Base-by-base conservation (phyloP, 352 stramenopile genomes). In the Globisporangium echinulatum region DNA sequence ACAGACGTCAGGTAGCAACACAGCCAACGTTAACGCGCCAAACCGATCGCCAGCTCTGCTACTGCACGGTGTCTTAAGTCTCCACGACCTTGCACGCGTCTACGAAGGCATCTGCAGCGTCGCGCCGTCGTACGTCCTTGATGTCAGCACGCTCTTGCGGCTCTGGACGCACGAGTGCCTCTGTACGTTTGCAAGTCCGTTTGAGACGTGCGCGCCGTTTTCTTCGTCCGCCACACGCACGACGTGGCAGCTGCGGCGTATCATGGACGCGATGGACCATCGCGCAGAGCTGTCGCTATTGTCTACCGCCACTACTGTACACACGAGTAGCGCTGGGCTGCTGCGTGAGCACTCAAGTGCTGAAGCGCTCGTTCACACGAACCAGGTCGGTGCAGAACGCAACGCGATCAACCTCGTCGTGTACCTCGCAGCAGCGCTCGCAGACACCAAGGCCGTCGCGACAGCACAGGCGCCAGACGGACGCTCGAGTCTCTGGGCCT, bases 131-230 rank as follows among this genome's bases (percentile, higher is more conserved):
- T 67, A 71, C 13, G 38, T 88, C 11, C 50, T 72, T 1, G 76
- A 87, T 17, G 53, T 52, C 3, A 74, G 82, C 15, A 85, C 68
- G 3, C 55, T 88, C 8, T 8, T 77, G 33, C 54, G 76, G 1
- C 53, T 90, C 5, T 87, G 74, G 76, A 69, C 64, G 1, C 78
- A 90, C 59, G 80, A 90, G 57, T 70, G 56, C 4, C 38, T 59
- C 14, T 67, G 72, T 4, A 69, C 74, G 4, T 69, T 90, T 13
- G 49, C 61, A 15, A 69, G 79, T 36, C 52, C 43, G n/a, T 52
- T 48, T 37, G 13, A 25, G 2, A 33, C 49, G 7, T 0, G 9
- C 6, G 0, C 52, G 48, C 0, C 47, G 13, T 14, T 54, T 10
- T 56, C 10, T 7, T 17, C 44, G 11, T 42, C n/a, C 6, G 48